Evolutionary conservation across 225 moss, liverwort and hornwort species (phyloP).

Genomic region (Sphagnum tenellum): DNA sequence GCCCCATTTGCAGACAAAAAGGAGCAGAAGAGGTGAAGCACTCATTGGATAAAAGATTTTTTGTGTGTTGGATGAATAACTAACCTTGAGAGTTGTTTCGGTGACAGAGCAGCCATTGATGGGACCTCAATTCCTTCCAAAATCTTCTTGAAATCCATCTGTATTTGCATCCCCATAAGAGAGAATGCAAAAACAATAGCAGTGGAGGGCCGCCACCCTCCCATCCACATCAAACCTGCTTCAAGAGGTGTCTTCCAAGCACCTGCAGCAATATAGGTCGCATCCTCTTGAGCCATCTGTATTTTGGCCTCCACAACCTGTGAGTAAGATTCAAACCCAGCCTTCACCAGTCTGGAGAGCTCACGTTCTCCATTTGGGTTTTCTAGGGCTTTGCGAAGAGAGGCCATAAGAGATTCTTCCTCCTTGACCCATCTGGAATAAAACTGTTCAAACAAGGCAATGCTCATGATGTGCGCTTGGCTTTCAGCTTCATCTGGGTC

Average conservation of each 20-base stretch:
- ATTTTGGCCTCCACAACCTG: constrained; percentile 65
- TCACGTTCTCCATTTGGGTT: constrained; percentile 18
- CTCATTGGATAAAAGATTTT: no score
- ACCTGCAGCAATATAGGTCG: constrained; percentile 42
- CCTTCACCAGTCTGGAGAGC: constrained; percentile 31
- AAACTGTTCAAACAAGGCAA: constrained; percentile 34
- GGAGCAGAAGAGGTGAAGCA: no score
- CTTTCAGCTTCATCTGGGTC: constrained; percentile 15
- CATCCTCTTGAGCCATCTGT: constrained; percentile 52
- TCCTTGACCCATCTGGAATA: constrained; percentile 42
- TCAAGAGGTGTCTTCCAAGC: constrained; percentile 74
- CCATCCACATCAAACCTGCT: constrained; percentile 80
- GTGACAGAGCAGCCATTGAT: constrained; percentile 63
- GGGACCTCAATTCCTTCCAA: constrained; percentile 49
- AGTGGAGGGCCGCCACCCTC: constrained; percentile 62
- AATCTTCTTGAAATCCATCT: constrained; percentile 40
- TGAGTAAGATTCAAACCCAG: constrained; percentile 38
- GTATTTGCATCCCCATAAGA: constrained; percentile 69
- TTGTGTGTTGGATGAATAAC: not conserved
- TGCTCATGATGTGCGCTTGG: constrained; percentile 20
- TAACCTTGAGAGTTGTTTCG: constrained; percentile 49
- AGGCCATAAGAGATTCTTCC: constrained; percentile 25
- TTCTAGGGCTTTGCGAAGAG: constrained; percentile 35
- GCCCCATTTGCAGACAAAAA: no score
- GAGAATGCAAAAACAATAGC: constrained; percentile 62